Evolutionary conservation across 768 basidiomycete species (phyloP).

Genomic region (Leucocoprinus birnbaumii): DNA sequence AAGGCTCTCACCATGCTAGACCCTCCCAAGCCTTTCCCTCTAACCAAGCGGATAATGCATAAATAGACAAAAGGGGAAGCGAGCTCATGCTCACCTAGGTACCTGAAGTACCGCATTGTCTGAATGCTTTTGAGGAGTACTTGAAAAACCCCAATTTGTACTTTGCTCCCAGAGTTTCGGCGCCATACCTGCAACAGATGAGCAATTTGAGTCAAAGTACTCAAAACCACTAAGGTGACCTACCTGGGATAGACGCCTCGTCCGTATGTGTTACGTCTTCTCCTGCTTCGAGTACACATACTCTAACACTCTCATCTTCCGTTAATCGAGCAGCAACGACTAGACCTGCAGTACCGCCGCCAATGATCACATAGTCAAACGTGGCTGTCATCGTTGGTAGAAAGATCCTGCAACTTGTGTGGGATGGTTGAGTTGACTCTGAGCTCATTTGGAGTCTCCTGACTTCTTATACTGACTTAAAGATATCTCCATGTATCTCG

Average conservation of each 20-base stretch:
- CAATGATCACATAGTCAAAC: slow-evolving; percentile 33
- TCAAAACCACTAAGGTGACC: no score
- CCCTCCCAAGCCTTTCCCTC: slow-evolving; percentile 18
- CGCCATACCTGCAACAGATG: slow-evolving; percentile 20
- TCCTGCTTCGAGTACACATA: slow-evolving; percentile 53
- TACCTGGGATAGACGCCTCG: slow-evolving; percentile 32
- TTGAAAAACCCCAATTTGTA: slow-evolving; percentile 15
- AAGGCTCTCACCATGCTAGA: slow-evolving; percentile 13
- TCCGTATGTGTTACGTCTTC: slow-evolving; percentile 41
- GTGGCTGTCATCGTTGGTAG: not conserved
- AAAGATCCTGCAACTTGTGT: no score
- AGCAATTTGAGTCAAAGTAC: no score
- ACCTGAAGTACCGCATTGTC: slow-evolving; percentile 7
- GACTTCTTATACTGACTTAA: no score
- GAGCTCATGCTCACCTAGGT: slow-evolving; percentile 8
- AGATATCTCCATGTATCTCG: no score
- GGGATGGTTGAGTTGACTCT: no score
- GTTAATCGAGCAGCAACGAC: slow-evolving; percentile 47
- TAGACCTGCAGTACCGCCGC: slow-evolving; percentile 44
- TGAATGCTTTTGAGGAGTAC: slow-evolving; percentile 11
- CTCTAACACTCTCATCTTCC: slow-evolving; percentile 37
- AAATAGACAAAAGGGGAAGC: no score
- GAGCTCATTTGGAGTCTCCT: no score
- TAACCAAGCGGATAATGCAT: not conserved
- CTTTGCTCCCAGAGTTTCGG: slow-evolving; percentile 17